Base-by-base conservation (phyloP, 202 grass and related monocot species). In the Carex sylvatica region DNA sequence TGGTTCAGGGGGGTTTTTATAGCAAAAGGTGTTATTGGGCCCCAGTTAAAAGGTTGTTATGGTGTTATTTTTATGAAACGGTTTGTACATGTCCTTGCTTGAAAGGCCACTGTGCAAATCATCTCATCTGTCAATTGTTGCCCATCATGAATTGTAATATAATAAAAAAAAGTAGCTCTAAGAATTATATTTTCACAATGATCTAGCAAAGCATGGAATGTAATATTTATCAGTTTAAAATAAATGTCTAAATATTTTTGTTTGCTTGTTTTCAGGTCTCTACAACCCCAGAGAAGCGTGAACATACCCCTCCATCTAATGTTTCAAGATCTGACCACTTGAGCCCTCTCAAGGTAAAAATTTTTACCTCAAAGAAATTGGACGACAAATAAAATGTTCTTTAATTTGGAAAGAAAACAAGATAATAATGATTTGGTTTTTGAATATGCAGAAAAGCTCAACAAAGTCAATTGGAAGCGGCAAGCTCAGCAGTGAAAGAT, bases 211-310 rank as follows among this genome's bases (percentile, higher is more conserved):
- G 24, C 51, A 76, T 56, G 72, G 47, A 6, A 75, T 44, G 16
- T 64, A 24, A 62, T 42, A 2, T 42, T 80, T 55, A 31, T 7
- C 18, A 11, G 9, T n/a, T 5, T 9, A 79, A 61, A 79, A 42
- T 35, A 55, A 52, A 31, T 79, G 19, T 60, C n/a, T 79, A 42
- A 62, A 61, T 62, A 6, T 79, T 19, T 6, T 19, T 26, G 31
- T 78, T 35, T 60, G 49, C 9, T 78, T 35, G 36, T 51, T 38
- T 35, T 38, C 36, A 99, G 96, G 86, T 81, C 1, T 89, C 91
- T 23, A 53, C 84, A 7, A 95, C 89, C 46, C 92, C 93, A 60
- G 96, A 99, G 78, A 93, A 95, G 82, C 89, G 85, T 65, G 96
- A 95, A 55, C 92, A 89, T 61, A 53, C 65, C 24, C 66, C 49